Percentiles rank a stretch among this genome's conserved stretches.
Conservation (phyloP, 306 rosid genomes). For the Vigna nakashimae region DNA sequence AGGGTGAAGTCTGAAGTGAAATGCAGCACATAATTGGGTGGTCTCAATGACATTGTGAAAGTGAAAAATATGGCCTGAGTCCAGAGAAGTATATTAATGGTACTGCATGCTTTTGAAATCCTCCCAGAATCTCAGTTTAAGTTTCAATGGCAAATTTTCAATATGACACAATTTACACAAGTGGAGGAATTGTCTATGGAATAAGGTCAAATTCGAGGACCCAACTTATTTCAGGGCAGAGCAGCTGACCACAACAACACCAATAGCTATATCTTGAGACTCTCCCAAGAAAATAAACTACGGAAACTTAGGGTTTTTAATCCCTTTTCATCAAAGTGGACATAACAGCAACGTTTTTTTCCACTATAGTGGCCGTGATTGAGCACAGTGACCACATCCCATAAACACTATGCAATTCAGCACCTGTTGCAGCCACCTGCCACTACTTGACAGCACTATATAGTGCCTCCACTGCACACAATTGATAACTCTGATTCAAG, state of each 20-base stretch:
- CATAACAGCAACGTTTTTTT: background rate
- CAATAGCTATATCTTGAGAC: background rate
- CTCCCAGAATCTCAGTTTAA: background rate
- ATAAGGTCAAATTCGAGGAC: background rate
- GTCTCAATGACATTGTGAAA: background rate
- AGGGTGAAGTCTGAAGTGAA: conserved; percentile 20
- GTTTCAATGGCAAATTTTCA: background rate
- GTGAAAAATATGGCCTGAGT: background rate
- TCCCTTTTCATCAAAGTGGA: background rate
- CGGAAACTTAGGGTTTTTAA: background rate
- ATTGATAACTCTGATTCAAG: background rate
- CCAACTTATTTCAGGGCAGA: background rate
- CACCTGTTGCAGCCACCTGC: conserved; percentile 4
- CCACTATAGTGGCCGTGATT: background rate
- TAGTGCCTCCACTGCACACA: background rate
- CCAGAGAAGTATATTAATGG: background rate
- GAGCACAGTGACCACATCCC: background rate
- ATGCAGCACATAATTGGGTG: background rate
- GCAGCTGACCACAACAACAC: background rate
- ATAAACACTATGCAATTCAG: background rate
- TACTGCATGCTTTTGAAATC: background rate
- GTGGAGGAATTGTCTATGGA: background rate
- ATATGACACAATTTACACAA: background rate
- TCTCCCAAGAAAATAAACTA: background rate
- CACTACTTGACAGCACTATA: background rate